phyloP scores from a whole-genome alignment of 106 monocot species.

The Apostasia ramifera region DNA sequence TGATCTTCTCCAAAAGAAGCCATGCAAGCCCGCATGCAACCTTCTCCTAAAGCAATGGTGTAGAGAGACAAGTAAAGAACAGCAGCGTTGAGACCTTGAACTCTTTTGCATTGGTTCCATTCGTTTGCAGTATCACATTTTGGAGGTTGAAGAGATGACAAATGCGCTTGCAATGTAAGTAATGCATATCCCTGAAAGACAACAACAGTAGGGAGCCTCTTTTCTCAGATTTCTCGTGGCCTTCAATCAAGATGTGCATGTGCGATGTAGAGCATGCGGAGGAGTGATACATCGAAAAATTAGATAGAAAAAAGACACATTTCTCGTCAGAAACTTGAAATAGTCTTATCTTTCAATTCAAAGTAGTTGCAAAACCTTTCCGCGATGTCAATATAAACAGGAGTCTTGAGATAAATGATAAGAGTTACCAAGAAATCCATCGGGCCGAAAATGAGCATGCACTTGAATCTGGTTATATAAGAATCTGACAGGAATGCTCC shows the following conservation, averaged over 20 bases:
- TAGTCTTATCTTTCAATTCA: no score
- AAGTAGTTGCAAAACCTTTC: no score
- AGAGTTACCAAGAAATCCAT: constrained; percentile 47
- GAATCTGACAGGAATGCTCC: constrained; percentile 79
- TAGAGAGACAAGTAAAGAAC: constrained; percentile 47
- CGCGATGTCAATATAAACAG: no score
- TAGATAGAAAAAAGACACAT: no score
- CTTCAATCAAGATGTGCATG: no score
- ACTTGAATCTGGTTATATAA: constrained; percentile 52
- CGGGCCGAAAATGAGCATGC: constrained; percentile 65
- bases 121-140: constrained; percentile 25
- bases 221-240: not conserved
- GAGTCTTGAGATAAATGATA: not conserved
- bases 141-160: constrained; percentile 52
- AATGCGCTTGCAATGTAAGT: constrained; percentile 73
- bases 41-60: constrained; percentile 53
- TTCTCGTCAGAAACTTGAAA: no score
- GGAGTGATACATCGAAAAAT: no score
- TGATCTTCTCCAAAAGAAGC: constrained; percentile 76
- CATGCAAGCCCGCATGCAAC: constrained; percentile 42
- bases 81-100: constrained; percentile 33
- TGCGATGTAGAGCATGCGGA: no score
- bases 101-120: constrained; percentile 30
- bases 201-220: not conserved
- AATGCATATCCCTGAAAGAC: constrained; percentile 39